These are phyloP conservation scores for Schizochytrium sp. DNA, from an alignment of 108 stramenopile species.

Conservation along the genomic window DNA sequence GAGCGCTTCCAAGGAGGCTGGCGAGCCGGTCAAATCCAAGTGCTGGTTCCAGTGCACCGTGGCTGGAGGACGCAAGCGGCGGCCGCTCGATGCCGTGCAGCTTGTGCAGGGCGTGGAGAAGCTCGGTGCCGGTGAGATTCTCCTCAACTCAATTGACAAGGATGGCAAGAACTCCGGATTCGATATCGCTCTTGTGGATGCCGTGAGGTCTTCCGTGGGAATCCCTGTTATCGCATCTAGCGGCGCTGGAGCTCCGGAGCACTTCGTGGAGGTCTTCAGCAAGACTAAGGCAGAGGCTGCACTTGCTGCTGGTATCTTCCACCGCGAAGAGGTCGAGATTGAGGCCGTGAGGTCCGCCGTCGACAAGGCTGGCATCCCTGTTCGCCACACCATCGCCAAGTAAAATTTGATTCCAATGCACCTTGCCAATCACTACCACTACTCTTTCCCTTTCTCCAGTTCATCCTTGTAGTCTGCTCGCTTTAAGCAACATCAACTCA, in stretches of 20 bases:
- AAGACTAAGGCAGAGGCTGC: slow-evolving; percentile 90
- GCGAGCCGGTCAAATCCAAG: slow-evolving; percentile 85
- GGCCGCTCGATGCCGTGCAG: slow-evolving; percentile 91
- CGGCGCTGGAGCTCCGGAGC: slow-evolving; percentile 90
- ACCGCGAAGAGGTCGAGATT: slow-evolving; percentile 93
- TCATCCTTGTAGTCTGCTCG: background rate
- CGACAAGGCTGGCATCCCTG: slow-evolving; percentile 80
- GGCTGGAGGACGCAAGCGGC: slow-evolving; percentile 92
- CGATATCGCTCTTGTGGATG: slow-evolving; percentile 88
- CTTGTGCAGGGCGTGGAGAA: slow-evolving; percentile 85
- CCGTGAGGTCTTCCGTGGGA: slow-evolving; percentile 87
- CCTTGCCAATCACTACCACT: no score
- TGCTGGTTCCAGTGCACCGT: slow-evolving; percentile 99
- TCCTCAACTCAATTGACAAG: slow-evolving; percentile 98
- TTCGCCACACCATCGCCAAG: background rate
- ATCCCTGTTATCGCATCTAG: slow-evolving; percentile 98
- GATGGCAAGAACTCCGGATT: slow-evolving; percentile 97
- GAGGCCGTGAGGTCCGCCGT: slow-evolving; percentile 86
- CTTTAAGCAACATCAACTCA: background rate
- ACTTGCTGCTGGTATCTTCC: slow-evolving; percentile 98
- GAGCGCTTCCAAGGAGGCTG: slow-evolving; percentile 57
- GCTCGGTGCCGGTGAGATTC: slow-evolving; percentile 97
- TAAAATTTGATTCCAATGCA: no score
- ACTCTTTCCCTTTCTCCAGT: background rate
- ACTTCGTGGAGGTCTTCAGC: slow-evolving; percentile 91